Conservation (phyloP, 345 rosid genomes). For the Hibiscus syriacus region DNA sequence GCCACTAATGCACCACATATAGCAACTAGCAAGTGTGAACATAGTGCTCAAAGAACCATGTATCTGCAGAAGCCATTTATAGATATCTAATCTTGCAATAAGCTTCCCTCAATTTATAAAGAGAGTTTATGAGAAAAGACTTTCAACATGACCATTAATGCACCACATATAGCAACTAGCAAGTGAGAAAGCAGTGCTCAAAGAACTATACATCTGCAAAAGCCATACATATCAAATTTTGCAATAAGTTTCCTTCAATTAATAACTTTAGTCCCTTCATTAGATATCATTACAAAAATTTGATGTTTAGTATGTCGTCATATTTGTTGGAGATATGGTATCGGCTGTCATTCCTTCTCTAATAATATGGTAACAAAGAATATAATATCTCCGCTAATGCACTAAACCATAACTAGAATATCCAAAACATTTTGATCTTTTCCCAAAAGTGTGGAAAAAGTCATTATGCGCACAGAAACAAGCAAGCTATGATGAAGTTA, state of each 20-base stretch:
- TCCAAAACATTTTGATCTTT: not conserved
- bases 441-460: not conserved
- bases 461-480: not conserved
- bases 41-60: not conserved
- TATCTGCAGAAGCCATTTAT: not conserved
- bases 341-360: not conserved
- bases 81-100: not conserved
- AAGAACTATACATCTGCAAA: no score
- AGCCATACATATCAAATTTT: no score
- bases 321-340: no score
- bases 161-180: no score
- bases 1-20: not conserved
- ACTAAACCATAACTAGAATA: not conserved
- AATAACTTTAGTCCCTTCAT: no score
- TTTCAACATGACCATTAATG: no score
- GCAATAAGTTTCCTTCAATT: no score
- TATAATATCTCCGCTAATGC: not conserved
- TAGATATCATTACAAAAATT: no score
- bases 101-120: not conserved
- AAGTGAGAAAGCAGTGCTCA: no score
- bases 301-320: no score
- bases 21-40: slow-evolving; percentile 5
- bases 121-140: no score
- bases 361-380: not conserved
- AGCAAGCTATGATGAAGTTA: not conserved